phyloP scores from a whole-genome alignment of 2,329 filamentous ascomycete genomes.

The Cryphonectria carpinicola region DNA sequence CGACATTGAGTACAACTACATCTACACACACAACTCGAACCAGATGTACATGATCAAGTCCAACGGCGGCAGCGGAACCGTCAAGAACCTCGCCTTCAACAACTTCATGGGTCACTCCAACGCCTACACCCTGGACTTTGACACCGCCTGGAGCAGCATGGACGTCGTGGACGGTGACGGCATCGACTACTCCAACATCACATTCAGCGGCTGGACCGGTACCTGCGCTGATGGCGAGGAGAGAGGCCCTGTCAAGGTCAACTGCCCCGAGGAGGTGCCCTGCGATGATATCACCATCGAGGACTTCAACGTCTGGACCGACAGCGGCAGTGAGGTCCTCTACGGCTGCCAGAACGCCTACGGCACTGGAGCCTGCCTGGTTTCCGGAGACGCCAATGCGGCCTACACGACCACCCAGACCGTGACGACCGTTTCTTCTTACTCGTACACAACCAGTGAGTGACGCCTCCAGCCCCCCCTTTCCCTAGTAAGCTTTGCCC shows the following conservation, averaged over 20 bases:
- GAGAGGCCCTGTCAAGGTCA: slow-evolving; percentile 57
- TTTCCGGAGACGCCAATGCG: slow-evolving; percentile 22
- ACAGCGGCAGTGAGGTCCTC: slow-evolving; percentile 43
- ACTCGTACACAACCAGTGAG: slow-evolving; percentile 31
- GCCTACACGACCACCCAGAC: slow-evolving; percentile 31
- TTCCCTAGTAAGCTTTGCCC: not conserved
- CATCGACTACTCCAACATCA: slow-evolving; percentile 56
- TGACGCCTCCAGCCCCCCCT: not conserved
- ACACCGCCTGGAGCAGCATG: slow-evolving; percentile 52
- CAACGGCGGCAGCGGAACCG: slow-evolving; percentile 58
- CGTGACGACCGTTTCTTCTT: slow-evolving; percentile 27
- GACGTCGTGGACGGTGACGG: slow-evolving; percentile 46
- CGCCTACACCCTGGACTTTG: slow-evolving; percentile 60
- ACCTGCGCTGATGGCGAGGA: slow-evolving; percentile 51
- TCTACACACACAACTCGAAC: slow-evolving; percentile 63
- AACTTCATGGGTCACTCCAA: slow-evolving; percentile 65
- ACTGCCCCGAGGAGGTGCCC: slow-evolving; percentile 54
- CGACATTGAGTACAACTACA: slow-evolving; percentile 57
- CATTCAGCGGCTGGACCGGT: slow-evolving; percentile 60
- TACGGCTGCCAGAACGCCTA: slow-evolving; percentile 31
- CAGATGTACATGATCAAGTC: slow-evolving; percentile 68
- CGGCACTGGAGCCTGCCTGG: slow-evolving; percentile 31
- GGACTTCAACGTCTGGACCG: slow-evolving; percentile 58
- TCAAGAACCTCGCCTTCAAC: slow-evolving; percentile 55
- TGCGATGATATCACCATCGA: slow-evolving; percentile 56